Percentiles rank a stretch among this genome's conserved stretches.
Conservation (phyloP, 306 rosid genomes). For the Trifolium pratense region DNA sequence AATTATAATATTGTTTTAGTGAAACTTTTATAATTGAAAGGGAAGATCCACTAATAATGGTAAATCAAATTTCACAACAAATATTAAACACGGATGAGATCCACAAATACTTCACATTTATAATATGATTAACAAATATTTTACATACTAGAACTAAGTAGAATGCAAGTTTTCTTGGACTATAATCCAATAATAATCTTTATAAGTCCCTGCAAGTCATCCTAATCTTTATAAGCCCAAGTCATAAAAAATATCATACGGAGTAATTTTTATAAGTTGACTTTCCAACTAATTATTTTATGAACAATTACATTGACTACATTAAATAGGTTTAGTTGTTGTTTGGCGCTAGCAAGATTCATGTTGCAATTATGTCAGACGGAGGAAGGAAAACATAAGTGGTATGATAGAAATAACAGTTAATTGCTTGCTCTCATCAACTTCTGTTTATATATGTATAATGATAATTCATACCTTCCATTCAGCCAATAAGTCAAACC, state of each 20-base stretch:
- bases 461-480: constrained; percentile 42
- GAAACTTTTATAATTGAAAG: no score
- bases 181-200: background rate
- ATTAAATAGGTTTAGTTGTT: background rate
- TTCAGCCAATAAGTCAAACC: constrained; percentile 41
- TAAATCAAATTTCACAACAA: background rate
- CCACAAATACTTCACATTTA: background rate
- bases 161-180: background rate
- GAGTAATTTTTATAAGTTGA: background rate
- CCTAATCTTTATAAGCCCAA: no score
- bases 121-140: background rate
- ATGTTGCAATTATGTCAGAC: background rate
- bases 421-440: background rate
- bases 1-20: no score
- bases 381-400: background rate
- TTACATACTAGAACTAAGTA: background rate
- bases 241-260: no score
- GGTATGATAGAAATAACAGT: background rate
- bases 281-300: background rate
- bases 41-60: background rate
- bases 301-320: background rate
- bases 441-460: background rate
- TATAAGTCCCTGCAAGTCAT: no score
- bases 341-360: background rate
- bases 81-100: background rate